These are phyloP conservation scores for Mycena polygramma DNA, from an alignment of 768 basidiomycete species.

Conservation along the genomic window DNA sequence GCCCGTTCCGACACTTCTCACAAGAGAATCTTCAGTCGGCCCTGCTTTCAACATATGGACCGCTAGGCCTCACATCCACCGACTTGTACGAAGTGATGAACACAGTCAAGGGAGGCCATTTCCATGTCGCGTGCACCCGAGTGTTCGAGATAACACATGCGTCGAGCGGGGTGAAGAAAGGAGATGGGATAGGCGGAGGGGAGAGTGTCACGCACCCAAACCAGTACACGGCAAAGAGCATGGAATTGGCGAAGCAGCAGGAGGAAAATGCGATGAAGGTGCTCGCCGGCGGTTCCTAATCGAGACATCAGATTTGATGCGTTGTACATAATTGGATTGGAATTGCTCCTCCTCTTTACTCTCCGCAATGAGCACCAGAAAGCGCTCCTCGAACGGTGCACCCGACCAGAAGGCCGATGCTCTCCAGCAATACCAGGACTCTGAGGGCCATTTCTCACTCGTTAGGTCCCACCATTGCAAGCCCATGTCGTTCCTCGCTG, in stretches of 20 bases:
- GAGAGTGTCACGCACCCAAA: conserved; percentile 97
- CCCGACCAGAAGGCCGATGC: conserved; percentile 53
- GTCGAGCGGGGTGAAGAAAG: conserved; percentile 79
- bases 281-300: conserved; percentile 42
- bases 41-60: conserved; percentile 76
- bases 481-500: conserved; percentile 32
- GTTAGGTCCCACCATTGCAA: conserved; percentile 75
- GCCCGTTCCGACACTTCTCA: conserved; percentile 93
- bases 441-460: conserved; percentile 96
- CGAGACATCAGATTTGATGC: background rate
- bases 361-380: conserved; percentile 65
- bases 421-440: conserved; percentile 87
- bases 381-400: conserved; percentile 49
- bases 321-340: background rate
- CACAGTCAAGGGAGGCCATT: conserved; percentile 84
- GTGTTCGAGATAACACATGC: conserved; percentile 96
- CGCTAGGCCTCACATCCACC: conserved; percentile 70
- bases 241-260: conserved; percentile 68
- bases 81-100: conserved; percentile 89
- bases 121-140: conserved; percentile 96
- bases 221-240: conserved; percentile 83
- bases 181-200: conserved; percentile 87
- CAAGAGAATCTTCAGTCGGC: conserved; percentile 85
- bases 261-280: conserved; percentile 60
- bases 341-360: conserved; percentile 15